phyloP scores from a whole-genome alignment of 495 filamentous ascomycete species.

The Aspergillus panamensis region DNA sequence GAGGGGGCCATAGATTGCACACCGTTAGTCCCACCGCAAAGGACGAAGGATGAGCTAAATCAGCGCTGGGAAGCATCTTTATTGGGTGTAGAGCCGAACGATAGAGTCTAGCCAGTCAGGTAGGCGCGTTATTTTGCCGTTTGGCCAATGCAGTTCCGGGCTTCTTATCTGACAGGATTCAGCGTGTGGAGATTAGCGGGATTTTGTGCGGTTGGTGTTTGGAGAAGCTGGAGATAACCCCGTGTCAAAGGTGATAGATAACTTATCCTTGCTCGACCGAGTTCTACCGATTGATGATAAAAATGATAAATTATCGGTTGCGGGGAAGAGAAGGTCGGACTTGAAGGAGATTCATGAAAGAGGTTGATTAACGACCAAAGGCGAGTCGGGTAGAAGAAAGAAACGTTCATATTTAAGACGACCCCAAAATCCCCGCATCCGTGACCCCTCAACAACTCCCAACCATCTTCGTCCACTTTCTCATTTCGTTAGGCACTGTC shows the following conservation, averaged over 20 bases:
- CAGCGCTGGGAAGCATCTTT: background rate
- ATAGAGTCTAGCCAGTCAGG: background rate
- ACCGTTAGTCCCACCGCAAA: background rate
- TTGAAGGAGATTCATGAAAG: background rate
- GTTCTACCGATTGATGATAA: background rate
- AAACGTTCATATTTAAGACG: no score
- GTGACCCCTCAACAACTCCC: no score
- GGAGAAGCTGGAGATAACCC: constrained; percentile 2
- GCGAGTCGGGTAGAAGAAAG: no score
- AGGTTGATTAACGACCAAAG: no score
- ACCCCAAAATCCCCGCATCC: no score
- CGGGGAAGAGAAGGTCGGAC: background rate
- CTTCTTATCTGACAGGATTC: background rate
- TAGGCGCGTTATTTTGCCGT: background rate
- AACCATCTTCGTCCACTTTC: no score
- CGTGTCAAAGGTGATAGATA: background rate
- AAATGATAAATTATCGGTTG: background rate
- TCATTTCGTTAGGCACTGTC: no score
- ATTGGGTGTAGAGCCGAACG: background rate
- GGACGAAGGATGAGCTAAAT: background rate
- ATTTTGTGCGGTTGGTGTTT: background rate
- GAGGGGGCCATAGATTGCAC: no score
- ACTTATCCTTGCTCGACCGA: background rate
- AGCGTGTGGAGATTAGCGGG: constrained; percentile 3
- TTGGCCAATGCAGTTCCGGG: background rate